Evolutionary conservation across 164 flowering plant species (phyloP), one percentile per base, ranked within the genome.

Genomic region (Magnolia officinalis): DNA sequence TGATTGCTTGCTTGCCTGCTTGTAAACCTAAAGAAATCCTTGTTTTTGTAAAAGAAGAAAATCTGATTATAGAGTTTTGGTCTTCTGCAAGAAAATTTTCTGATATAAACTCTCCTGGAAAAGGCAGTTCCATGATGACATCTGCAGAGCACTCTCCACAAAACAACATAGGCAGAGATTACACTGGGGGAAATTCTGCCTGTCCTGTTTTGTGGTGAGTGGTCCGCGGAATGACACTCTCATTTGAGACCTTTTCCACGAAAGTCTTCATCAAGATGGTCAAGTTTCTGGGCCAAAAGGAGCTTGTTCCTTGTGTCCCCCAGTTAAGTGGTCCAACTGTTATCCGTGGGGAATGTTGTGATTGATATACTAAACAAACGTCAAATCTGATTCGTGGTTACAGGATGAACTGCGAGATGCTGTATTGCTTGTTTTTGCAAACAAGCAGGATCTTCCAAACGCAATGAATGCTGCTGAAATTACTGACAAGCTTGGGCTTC

Each of bases 381-480:
- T 14, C 14, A 31, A 68, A 68, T 29, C 8, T 68, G 71, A 29
- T 31, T 68, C 55, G 9, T 9, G 6, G 19, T 75, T 29, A 37
- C 81, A 89, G 92, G 92, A 89, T 80, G 92, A 89, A 77, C 79
- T 89, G 80, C 81, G 90, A 77, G 94, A 90, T 70, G 94, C 94
- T 52, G 94, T 90, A 45, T 81, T 90, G 81, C 87, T 90, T 29
- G 92, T 90, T 5, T 90, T 90, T 81, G 94, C 94, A 19, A 90
- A 90, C 89, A 90, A 90, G 72, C 94, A 90, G 83, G 94, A 90
- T 83, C 92, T 90, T 80, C 92, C 92, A 20, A 89, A 90, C 80
- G 94, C 92, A 65, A 90, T 90, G 92, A 90, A 89, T 83, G 92
- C 92, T 80, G 91, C 92, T 70, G 94, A 90, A 84, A 90, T 90